Percentiles rank a stretch among this genome's conserved stretches.
phyloP scores from a whole-genome alignment of 331 rosid species.

The Acacia pycnantha region DNA sequence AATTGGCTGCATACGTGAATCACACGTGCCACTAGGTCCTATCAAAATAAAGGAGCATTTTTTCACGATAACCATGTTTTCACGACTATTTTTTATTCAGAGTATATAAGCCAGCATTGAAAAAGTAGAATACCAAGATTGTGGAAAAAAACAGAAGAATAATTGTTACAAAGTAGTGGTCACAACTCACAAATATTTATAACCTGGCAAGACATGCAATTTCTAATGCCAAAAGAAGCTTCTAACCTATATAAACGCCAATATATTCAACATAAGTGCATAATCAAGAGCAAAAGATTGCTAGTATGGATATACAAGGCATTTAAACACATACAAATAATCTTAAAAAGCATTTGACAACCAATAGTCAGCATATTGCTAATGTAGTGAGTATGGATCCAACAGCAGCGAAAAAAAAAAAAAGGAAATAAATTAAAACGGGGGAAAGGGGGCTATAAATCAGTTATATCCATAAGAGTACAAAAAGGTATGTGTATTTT shows the following conservation, averaged over 20 bases:
- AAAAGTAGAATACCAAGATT: not conserved
- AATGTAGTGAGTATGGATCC: too few species aligned
- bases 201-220: not conserved
- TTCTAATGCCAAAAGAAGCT: not conserved
- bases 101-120: not conserved
- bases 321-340: not conserved
- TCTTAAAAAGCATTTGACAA: not conserved
- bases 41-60: not conserved
- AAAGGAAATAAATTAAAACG: too few species aligned
- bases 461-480: too few species aligned
- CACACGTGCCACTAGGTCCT: not conserved
- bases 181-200: not conserved
- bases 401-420: too few species aligned
- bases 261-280: not conserved
- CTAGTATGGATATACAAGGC: not conserved
- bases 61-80: not conserved
- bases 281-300: not conserved
- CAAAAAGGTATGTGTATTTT: too few species aligned
- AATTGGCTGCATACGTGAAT: not conserved
- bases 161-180: not conserved
- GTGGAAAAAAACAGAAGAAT: too few species aligned
- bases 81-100: not conserved
- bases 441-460: too few species aligned
- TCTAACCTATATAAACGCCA: not conserved
- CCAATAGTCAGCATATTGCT: too few species aligned